Conservation (phyloP, 208 protist species). For the Crithidia sp. region DNA sequence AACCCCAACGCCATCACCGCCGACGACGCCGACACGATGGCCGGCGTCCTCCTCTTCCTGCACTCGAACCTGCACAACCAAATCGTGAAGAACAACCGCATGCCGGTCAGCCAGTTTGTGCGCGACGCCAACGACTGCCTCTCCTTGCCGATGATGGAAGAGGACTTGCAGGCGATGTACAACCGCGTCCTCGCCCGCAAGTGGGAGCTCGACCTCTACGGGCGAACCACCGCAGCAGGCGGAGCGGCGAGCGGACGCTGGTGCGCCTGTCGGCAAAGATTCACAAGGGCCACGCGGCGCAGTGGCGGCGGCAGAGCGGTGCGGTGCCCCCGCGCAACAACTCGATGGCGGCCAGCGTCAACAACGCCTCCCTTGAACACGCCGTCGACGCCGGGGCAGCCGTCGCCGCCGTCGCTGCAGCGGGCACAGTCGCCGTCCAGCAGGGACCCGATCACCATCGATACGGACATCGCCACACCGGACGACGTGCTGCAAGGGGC, state of each 20-base stretch:
- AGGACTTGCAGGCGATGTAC: constrained; percentile 81
- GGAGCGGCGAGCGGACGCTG: constrained; percentile 40
- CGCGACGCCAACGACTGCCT: constrained; percentile 73
- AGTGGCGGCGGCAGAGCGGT: constrained; percentile 20
- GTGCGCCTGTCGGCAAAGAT: constrained; percentile 45
- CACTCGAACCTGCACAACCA: constrained; percentile 88
- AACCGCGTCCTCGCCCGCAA: constrained; percentile 56
- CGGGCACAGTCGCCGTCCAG: not conserved
- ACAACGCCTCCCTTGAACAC: not conserved
- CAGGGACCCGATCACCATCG: constrained; percentile 8
- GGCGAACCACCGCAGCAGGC: constrained; percentile 79
- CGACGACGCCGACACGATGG: constrained; percentile 81
- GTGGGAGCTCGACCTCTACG: constrained; percentile 79
- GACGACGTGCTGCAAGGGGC: constrained; percentile 11
- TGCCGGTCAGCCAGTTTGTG: constrained; percentile 70
- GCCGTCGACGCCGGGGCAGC: not conserved
- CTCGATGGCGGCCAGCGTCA: constrained; percentile 5
- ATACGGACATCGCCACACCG: not conserved
- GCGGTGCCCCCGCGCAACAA: constrained; percentile 10
- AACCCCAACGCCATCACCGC: constrained; percentile 69
- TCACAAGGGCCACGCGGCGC: constrained; percentile 26
- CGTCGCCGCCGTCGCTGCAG: constrained; percentile 6
- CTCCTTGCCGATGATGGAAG: constrained; percentile 62
- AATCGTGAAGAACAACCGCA: constrained; percentile 49
- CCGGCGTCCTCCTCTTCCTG: constrained; percentile 87